These are phyloP conservation scores for Paecilomyces formosus DNA, from an alignment of 2,329 filamentous ascomycete species.

Conservation along the genomic window DNA sequence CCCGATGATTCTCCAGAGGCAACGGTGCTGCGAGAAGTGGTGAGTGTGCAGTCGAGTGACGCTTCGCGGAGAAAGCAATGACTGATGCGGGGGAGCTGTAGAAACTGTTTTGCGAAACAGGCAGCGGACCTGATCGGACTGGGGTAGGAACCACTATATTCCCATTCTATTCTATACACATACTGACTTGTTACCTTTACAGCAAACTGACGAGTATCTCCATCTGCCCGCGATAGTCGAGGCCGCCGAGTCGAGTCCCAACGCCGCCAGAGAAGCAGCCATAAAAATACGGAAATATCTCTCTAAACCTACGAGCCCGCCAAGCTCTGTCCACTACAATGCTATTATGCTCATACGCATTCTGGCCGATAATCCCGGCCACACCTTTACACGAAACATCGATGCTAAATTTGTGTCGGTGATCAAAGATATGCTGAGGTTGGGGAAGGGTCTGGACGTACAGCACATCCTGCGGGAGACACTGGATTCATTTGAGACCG, in stretches of 20 bases:
- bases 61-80: background rate
- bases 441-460: constrained; percentile 65
- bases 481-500: constrained; percentile 66
- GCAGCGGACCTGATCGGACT: constrained; percentile 44
- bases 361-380: constrained; percentile 81
- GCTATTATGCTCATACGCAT: constrained; percentile 93
- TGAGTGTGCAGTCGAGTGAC: constrained; percentile 15
- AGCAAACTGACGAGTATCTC: constrained; percentile 72
- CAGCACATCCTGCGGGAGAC: constrained; percentile 84
- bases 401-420: constrained; percentile 76
- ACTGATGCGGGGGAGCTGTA: constrained; percentile 24
- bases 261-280: constrained; percentile 75
- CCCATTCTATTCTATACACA: background rate
- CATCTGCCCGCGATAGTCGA: constrained; percentile 92
- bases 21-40: constrained; percentile 33
- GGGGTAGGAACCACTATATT: constrained; percentile 33
- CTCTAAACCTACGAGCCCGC: constrained; percentile 57
- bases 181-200: background rate
- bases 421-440: constrained; percentile 65
- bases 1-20: constrained; percentile 32
- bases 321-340: constrained; percentile 81
- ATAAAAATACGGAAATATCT: constrained; percentile 75
- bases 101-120: constrained; percentile 77
- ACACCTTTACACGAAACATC: constrained; percentile 82
- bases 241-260: constrained; percentile 82